A percentile compares a stretch with the other conserved stretches of the same genome.
These are phyloP conservation scores for Neurospora pannonica DNA, from an alignment of 495 filamentous ascomycete genomes.

Conservation along the genomic window DNA sequence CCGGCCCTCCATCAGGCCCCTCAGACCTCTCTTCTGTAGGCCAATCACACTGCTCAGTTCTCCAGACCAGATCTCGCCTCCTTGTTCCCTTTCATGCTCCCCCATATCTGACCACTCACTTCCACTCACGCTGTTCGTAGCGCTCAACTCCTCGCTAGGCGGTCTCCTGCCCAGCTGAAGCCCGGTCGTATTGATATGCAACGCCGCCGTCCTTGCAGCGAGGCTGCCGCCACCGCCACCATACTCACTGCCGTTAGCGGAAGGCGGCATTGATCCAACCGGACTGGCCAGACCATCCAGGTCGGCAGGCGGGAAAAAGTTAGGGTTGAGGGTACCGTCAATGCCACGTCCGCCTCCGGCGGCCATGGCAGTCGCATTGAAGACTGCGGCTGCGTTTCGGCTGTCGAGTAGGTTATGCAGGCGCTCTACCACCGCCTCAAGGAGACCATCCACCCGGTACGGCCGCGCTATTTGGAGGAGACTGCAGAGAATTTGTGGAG, in stretches of 20 bases:
- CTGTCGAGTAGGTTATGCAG: slow-evolving; percentile 86
- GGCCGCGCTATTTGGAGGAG: slow-evolving; percentile 88
- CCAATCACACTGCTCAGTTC: slow-evolving; percentile 91
- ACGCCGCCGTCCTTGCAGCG: slow-evolving; percentile 11
- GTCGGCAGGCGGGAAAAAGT: slow-evolving; percentile 29
- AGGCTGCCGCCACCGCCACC: slow-evolving; percentile 7
- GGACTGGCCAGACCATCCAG: slow-evolving; percentile 17
- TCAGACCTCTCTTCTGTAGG: slow-evolving; percentile 82
- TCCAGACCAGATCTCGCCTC: slow-evolving; percentile 64
- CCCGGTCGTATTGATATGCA: slow-evolving; percentile 30
- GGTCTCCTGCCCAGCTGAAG: slow-evolving; percentile 23
- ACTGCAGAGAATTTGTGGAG: slow-evolving; percentile 90
- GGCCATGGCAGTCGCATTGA: slow-evolving; percentile 97
- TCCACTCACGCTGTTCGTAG: slow-evolving; percentile 36
- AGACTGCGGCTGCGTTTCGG: slow-evolving; percentile 89
- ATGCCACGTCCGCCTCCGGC: slow-evolving; percentile 81
- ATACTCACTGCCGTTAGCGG: slow-evolving; percentile 10
- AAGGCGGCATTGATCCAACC: slow-evolving; percentile 16
- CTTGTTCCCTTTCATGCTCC: slow-evolving; percentile 22
- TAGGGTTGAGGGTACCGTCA: slow-evolving; percentile 39
- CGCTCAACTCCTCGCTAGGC: slow-evolving; percentile 39
- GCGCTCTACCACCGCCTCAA: slow-evolving; percentile 85
- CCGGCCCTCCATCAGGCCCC: slow-evolving; percentile 91
- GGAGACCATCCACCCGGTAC: slow-evolving; percentile 82
- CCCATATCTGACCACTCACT: slow-evolving; percentile 39